Evolutionary conservation across 306 rosid species (phyloP), one percentile per base, ranked within the genome.

Genomic region (Mimosa bimucronata): DNA sequence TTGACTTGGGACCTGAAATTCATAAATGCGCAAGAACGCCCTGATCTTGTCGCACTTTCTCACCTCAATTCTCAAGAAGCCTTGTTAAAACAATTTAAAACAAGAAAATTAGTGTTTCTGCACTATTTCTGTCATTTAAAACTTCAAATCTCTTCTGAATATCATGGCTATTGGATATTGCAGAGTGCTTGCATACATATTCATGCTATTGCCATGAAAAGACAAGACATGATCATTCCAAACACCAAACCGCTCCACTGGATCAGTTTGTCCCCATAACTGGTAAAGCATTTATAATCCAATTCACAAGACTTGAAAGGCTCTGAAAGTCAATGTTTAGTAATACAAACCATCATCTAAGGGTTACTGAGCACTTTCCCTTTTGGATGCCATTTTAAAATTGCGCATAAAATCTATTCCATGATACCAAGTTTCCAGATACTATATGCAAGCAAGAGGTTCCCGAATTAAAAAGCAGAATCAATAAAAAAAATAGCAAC

Each of bases 151-250:
- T 38, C 28, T n/a, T 18, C 74, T 25, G 72, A 72, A 23, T 48
- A 21, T 62, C 73, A 62, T 21, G n/a, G 71, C 66, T 14, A 38
- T 57, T 21, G 7, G 67, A 72, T 21, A 41, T 46, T 52, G 30
- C 30, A 37, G 41, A 28, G 38, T 44, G 41, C 30, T 60, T 70
- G 46, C 38, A 75, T 34, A 46, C 29, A 38, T 12, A 40, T 50
- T 64, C 64, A 28, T 29, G 30, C 19, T 61, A 9, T 28, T 31
- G 60, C 26, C 53, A 70, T 61, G 60, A 48, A 76, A 45, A 66
- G 38, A 76, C 14, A 70, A 76, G 67, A 55, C 55, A 21, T 40
- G 48, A 48, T 44, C 34, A 61, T 61, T 71, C 62, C 69, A 62
- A 70, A 65, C 53, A 62, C 37, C 34, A 64, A 62, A 71, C 5